Conservation (phyloP, 257 asterid species). For the Fraxinus americana region DNA sequence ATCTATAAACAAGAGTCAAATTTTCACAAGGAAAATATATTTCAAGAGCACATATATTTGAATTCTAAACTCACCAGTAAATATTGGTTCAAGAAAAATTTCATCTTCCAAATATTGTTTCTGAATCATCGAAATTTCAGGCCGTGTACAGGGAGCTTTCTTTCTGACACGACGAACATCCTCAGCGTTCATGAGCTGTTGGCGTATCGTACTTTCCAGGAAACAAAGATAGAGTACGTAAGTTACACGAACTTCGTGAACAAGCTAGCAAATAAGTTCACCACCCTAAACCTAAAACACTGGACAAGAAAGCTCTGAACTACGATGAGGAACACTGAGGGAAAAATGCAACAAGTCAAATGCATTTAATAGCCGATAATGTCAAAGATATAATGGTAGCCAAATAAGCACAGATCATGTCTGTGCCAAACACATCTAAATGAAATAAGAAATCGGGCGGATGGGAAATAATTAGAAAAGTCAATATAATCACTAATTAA, state of each 20-base stretch:
- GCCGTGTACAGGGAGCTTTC: constrained; percentile 84
- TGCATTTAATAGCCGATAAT: constrained; percentile 4
- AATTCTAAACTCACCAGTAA: constrained; percentile 54
- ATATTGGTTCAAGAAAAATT: constrained; percentile 52
- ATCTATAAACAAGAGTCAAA: neutral
- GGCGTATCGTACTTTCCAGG: constrained; percentile 62
- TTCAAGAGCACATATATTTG: constrained; percentile 15
- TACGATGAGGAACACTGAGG: constrained; percentile 5
- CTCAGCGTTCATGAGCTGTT: constrained; percentile 65
- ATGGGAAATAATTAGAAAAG: neutral
- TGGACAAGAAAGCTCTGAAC: neutral
- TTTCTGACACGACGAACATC: constrained; percentile 82
- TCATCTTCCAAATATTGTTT: constrained; percentile 67
- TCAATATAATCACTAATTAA: neutral
- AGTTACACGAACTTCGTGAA: constrained; percentile 16
- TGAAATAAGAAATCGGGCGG: neutral
- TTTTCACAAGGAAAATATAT: neutral
- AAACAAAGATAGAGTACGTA: constrained; percentile 32
- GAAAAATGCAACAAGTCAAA: neutral
- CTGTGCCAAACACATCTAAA: constrained; percentile 2
- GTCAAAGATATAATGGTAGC: constrained; percentile 14
- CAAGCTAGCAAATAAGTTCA: constrained; percentile 20
- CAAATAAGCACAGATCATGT: constrained; percentile 12
- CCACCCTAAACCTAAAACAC: constrained; percentile 1
- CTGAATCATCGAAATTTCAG: constrained; percentile 70